Percentiles rank a stretch among this genome's conserved stretches.
Conservation (phyloP, 805 yeast species). For the Kazachstania martiniae region DNA sequence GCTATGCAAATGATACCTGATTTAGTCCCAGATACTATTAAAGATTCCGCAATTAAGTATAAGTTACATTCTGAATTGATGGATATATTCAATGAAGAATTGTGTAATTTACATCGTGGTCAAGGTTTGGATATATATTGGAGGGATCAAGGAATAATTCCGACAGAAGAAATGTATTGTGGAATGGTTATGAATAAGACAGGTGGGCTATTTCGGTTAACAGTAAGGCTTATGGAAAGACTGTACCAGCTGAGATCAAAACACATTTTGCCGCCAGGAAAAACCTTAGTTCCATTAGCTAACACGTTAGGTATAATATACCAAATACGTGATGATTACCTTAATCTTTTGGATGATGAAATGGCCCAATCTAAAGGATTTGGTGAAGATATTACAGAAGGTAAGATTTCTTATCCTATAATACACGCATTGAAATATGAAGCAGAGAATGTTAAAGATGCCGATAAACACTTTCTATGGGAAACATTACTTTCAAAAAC, state of each 20-base stretch:
- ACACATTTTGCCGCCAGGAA: slow-evolving; percentile 1
- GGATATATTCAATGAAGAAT: slow-evolving; percentile 52
- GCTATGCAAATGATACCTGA: slow-evolving; percentile 44
- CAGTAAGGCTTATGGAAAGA: slow-evolving; percentile 51
- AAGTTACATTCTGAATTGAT: slow-evolving; percentile 21
- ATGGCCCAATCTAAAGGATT: slow-evolving; percentile 58
- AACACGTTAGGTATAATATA: slow-evolving; percentile 72
- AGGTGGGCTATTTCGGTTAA: slow-evolving; percentile 76
- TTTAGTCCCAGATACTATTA: neutral
- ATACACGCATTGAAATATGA: slow-evolving; percentile 45
- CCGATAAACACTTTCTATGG: slow-evolving; percentile 31
- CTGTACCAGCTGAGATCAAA: slow-evolving; percentile 7
- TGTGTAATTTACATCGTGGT: slow-evolving; percentile 76
- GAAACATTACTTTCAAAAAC: slow-evolving; percentile 46
- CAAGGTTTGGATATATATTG: slow-evolving; percentile 85
- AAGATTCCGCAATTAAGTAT: slow-evolving; percentile 2
- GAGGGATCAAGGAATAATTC: slow-evolving; percentile 53
- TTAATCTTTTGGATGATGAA: slow-evolving; percentile 44
- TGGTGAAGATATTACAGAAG: slow-evolving; percentile 82
- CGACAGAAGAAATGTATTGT: slow-evolving; percentile 53
- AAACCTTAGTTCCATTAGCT: slow-evolving; percentile 46
- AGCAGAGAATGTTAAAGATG: slow-evolving; percentile 7
- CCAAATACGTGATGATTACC: slow-evolving; percentile 77
- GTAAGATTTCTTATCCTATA: slow-evolving; percentile 80
- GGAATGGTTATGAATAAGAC: slow-evolving; percentile 83